Evolutionary conservation across 768 basidiomycete species (phyloP).

Genomic region (Kwoniella sp.): DNA sequence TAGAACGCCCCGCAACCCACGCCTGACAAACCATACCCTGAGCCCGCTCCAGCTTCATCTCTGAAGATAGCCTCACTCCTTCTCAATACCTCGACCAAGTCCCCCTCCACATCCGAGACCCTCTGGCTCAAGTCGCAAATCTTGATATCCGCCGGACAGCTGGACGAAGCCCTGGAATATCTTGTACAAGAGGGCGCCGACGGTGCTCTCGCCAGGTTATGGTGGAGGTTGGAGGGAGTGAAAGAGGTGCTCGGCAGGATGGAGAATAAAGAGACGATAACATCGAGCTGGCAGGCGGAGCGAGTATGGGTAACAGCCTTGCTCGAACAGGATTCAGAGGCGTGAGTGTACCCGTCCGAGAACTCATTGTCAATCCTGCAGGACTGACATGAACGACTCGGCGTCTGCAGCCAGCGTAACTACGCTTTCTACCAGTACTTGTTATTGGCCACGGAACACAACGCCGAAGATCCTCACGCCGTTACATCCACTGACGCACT

Average conservation of each 20-base stretch:
- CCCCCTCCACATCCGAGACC: conserved; percentile 19
- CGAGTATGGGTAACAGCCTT: conserved; percentile 9
- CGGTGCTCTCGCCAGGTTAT: conserved; percentile 18
- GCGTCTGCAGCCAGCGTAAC: conserved; percentile 27
- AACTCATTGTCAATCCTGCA: background rate
- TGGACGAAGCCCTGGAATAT: conserved; percentile 13
- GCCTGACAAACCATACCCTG: conserved; percentile 12
- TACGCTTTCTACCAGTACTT: conserved; percentile 35
- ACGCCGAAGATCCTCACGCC: background rate
- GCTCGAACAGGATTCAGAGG: conserved; percentile 7
- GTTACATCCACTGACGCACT: conserved; percentile 8
- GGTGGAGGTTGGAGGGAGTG: conserved; percentile 24
- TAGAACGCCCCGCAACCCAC: conserved; percentile 26
- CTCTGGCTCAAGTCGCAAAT: conserved; percentile 41
- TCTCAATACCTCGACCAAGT: conserved; percentile 9
- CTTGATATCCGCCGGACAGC: conserved; percentile 18
- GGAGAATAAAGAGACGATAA: background rate
- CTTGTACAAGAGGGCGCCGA: conserved; percentile 11
- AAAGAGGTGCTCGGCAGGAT: conserved; percentile 15
- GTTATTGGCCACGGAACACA: conserved; percentile 1
- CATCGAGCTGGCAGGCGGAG: conserved; percentile 12
- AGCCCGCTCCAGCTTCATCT: conserved; percentile 7
- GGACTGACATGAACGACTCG: background rate
- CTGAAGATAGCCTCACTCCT: conserved; percentile 18
- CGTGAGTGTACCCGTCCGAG: conserved; percentile 24